Conservation (phyloP, 257 asterid genomes). For the Nicotiana knightiana region DNA sequence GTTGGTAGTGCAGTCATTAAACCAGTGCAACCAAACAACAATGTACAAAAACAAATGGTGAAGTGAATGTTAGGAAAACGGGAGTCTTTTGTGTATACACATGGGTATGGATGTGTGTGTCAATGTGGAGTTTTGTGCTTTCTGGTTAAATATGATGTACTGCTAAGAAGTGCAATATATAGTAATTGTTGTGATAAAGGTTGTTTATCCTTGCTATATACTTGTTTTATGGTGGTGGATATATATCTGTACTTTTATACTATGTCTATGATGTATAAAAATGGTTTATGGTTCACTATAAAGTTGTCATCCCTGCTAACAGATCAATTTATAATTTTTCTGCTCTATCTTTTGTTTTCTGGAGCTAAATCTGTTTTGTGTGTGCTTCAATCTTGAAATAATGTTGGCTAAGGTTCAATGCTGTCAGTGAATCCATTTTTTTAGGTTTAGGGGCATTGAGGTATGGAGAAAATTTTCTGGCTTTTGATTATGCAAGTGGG, state of each 20-base stretch:
- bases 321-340: neutral
- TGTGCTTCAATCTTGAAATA: neutral
- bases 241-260: slow-evolving; percentile 16
- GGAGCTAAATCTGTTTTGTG: neutral
- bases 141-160: slow-evolving; percentile 11
- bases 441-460: neutral
- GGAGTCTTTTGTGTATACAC: slow-evolving; percentile 19
- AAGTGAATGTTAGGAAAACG: slow-evolving; percentile 31
- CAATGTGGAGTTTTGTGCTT: slow-evolving; percentile 16
- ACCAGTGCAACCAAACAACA: slow-evolving; percentile 17
- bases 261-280: slow-evolving; percentile 19
- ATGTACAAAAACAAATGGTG: slow-evolving; percentile 32
- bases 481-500: slow-evolving; percentile 2
- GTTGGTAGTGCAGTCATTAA: slow-evolving; percentile 31
- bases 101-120: slow-evolving; percentile 12
- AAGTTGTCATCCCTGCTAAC: neutral
- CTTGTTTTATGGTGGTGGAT: slow-evolving; percentile 10
- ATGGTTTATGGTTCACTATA: neutral
- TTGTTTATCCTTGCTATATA: slow-evolving; percentile 1
- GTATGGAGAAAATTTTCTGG: neutral
- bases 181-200: slow-evolving; percentile 15
- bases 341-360: neutral
- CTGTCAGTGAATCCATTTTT: neutral
- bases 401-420: neutral
- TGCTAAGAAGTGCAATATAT: slow-evolving; percentile 11